Evolutionary conservation across 1,139 yeast species (phyloP), one percentile per base, ranked within the genome.

Genomic region (Keqinozyma sinolaborantium): DNA sequence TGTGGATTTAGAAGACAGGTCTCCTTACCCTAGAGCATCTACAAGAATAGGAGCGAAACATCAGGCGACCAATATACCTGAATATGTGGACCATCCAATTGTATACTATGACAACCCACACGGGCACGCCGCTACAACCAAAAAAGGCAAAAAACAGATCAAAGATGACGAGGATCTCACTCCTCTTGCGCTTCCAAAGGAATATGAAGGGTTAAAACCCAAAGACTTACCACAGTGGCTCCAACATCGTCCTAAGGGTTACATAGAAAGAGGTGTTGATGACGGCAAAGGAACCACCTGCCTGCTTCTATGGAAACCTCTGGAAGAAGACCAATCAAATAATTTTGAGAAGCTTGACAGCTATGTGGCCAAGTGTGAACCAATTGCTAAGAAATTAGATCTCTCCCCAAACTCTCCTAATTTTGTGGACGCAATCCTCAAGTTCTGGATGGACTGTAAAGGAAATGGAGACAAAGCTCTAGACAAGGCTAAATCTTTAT

Each of bases 231-330:
- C 90, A 0, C 71, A 72, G 0, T 86, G 95, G 95, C 58, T 85
- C 25, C 90, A 83, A 48, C 84, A 81, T 3, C 62, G 82, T 40
- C 95, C 95, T 0, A 66, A 69, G 34, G 95, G 95, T 0, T 86
- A 83, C 48, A 60, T 83, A n/a, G 95, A 87, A 45, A 70, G 98
- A 47, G 98, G 97, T 1, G 78, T 73, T 1, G 88, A 81, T 45
- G 78, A 71, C 18, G 73, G 73, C 0, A 58, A 52, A 14, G 72
- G 69, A 0, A 42, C 46, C 10, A 85, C 96, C 0, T 70, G 78
- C 13, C 71, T 79, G 0, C 56, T 85, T 13, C 58, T 83, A 47
- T 92, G 97, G 95, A 72, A 70, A 42, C 60, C 69, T 24, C 66
- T 67, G 4, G 66, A 60, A 12, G 36, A 43, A 1, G 70, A 62